phyloP scores from a whole-genome alignment of 2,329 filamentous ascomycete genomes.

The Beauveria scarabaeidicola region DNA sequence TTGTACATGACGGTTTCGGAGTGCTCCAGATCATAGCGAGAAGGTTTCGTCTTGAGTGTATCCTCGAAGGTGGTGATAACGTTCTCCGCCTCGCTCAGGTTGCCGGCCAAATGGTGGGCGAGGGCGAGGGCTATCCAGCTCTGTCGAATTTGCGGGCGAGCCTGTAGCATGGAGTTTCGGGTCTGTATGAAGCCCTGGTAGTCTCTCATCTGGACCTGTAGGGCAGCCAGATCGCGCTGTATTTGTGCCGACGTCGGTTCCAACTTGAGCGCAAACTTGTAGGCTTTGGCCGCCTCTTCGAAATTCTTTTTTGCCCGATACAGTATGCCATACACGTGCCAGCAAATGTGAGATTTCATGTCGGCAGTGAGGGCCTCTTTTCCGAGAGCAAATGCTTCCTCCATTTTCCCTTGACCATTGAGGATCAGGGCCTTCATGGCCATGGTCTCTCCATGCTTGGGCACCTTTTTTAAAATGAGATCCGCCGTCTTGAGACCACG shows the following conservation, averaged over 20 bases:
- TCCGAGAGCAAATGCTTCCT: constrained; percentile 88
- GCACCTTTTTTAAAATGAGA: constrained; percentile 89
- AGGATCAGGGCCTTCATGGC: constrained; percentile 98
- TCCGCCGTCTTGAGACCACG: constrained; percentile 87
- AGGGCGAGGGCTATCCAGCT: constrained; percentile 98
- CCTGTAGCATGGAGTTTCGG: constrained; percentile 77
- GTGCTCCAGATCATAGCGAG: constrained; percentile 77
- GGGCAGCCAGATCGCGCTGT: constrained; percentile 81
- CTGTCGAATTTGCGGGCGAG: constrained; percentile 71
- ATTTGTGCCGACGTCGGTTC: constrained; percentile 95
- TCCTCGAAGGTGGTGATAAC: constrained; percentile 89
- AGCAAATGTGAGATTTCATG: constrained; percentile 99
- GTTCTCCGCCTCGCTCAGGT: constrained; percentile 78
- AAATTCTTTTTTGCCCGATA: constrained; percentile 96
- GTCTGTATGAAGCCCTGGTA: constrained; percentile 90
- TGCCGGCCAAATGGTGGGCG: constrained; percentile 83
- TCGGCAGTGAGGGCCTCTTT: constrained; percentile 90
- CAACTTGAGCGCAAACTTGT: constrained; percentile 87
- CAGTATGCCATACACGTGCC: constrained; percentile 95
- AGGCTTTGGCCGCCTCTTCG: constrained; percentile 97
- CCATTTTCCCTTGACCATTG: constrained; percentile 82
- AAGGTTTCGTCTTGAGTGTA: constrained; percentile 73
- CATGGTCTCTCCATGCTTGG: constrained; percentile 94
- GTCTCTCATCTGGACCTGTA: constrained; percentile 95
- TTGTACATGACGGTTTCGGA: constrained; percentile 94